These are phyloP conservation scores for Geotrichum australiense DNA, from an alignment of 1,139 yeast species.

Conservation along the genomic window DNA sequence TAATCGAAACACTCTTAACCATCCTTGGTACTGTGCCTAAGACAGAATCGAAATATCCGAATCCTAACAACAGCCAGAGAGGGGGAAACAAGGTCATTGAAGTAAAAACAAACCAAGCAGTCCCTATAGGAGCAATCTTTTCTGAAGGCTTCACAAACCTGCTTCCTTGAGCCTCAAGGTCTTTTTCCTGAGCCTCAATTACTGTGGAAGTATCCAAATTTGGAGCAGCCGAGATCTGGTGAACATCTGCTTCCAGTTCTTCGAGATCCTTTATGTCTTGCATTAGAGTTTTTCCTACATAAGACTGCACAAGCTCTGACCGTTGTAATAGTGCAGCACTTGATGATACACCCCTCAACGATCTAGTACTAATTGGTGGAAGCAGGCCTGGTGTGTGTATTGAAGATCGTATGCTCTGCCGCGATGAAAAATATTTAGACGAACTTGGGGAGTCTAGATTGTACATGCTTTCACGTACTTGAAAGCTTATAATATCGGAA, in stretches of 20 bases:
- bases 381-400: not conserved
- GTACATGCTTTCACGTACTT: too few relatives aligned
- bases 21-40: slow-evolving; percentile 13
- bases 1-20: too few relatives aligned
- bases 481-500: too few relatives aligned
- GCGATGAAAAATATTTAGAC: not conserved
- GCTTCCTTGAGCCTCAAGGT: not conserved
- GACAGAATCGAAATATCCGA: slow-evolving; percentile 15
- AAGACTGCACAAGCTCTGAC: not conserved
- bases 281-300: not conserved
- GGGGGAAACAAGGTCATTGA: slow-evolving; percentile 13
- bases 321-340: not conserved
- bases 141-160: not conserved
- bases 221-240: not conserved
- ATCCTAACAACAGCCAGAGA: slow-evolving; percentile 16
- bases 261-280: not conserved
- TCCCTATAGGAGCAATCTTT: not conserved
- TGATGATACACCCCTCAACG: not conserved
- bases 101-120: not conserved
- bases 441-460: slow-evolving; percentile 1
- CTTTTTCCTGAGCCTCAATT: too few relatives aligned
- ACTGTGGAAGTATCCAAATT: too few relatives aligned
- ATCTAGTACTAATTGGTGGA: not conserved
- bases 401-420: not conserved
- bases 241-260: not conserved